Conservation (phyloP, 2,329 filamentous ascomycete species). For the Aspergillus sp. region DNA sequence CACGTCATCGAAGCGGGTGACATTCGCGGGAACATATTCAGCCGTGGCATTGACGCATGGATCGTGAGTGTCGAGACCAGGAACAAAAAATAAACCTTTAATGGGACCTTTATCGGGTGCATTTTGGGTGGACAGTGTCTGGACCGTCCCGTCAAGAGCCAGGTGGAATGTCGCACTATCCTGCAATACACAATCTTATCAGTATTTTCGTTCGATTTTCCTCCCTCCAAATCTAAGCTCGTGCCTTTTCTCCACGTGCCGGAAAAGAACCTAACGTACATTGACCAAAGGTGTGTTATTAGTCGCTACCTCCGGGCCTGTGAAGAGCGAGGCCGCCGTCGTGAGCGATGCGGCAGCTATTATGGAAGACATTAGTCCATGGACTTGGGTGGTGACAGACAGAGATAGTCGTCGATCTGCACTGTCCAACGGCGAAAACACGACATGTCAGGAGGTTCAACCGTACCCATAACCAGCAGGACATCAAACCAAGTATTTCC, state of each 20-base stretch:
- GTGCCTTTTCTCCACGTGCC: neutral
- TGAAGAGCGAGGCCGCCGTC: conserved; percentile 37
- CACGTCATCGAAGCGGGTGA: conserved; percentile 70
- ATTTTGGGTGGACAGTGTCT: conserved; percentile 71
- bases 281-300: conserved; percentile 34
- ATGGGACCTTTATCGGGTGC: conserved; percentile 62
- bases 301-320: conserved; percentile 31
- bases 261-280: conserved; percentile 26
- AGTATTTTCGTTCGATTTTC: neutral
- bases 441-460: neutral
- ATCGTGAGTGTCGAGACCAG: conserved; percentile 60
- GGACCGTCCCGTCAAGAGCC: conserved; percentile 58
- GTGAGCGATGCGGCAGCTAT: conserved; percentile 26
- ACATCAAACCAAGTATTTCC: neutral
- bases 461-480: neutral
- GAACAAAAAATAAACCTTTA: conserved; percentile 81
- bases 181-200: conserved; percentile 14
- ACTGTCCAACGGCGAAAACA: neutral
- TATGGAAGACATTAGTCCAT: conserved; percentile 17
- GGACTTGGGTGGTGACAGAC: neutral
- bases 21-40: conserved; percentile 70
- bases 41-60: conserved; percentile 64
- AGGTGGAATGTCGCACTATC: conserved; percentile 36
- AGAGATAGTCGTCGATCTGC: neutral
- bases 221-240: neutral